Base-by-base conservation (phyloP, 2,329 filamentous ascomycete genomes). In the Ophiocordyceps camponoti-floridani region DNA sequence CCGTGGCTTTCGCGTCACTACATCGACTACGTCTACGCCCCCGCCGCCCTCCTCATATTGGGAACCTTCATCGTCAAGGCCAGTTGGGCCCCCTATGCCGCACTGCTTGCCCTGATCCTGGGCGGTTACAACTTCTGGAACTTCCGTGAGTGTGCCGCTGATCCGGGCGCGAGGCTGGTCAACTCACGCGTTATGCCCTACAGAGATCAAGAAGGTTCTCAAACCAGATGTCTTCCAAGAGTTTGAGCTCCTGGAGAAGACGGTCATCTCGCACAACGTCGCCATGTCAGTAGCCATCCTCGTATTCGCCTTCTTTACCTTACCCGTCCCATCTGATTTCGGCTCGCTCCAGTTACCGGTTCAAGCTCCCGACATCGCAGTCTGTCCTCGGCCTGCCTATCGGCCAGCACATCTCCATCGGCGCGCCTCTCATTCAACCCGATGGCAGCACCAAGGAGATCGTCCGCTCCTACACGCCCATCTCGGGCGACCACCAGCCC, bases 361-460 rank as follows among this genome's bases (percentile, higher is more conserved):
- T 96, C 69, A 73, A 75, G 51, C 84, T 98, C 38, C 88, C 88
- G 46, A 72, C 72, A 44, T 68, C 79, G 38, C 81, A 70, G 55
- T 77, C 84, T 53, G 86, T 95, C 62, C 84, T 96, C 57, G 91
- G 91, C 58, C 83, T 96, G 40, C 89, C 91, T 53, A 96, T 96
- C 68, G 91, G 91, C 59, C 91, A 98, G 70, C 91, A 98, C 72
- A 95, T 98, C 66, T 95, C 89, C 50, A 86, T 98, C 59, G 85
- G 83, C 53, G 89, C 87, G 46, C 77, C 74, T 46, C 76, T 87
- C 49, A 56, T 64, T 40, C 75, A 80, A 56, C 64, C 69, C 46
- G 78, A 84, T 55, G 86, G 85, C 59, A 72, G 73, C 55, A 70
- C 70, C 52, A 89, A 91, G 67, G 84, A 93, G 59, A 81, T 94